Evolutionary conservation across 169 alveolate genomes (phyloP), one percentile per base, ranked within the genome.

Genomic region (Plasmodium gallinaceum): DNA sequence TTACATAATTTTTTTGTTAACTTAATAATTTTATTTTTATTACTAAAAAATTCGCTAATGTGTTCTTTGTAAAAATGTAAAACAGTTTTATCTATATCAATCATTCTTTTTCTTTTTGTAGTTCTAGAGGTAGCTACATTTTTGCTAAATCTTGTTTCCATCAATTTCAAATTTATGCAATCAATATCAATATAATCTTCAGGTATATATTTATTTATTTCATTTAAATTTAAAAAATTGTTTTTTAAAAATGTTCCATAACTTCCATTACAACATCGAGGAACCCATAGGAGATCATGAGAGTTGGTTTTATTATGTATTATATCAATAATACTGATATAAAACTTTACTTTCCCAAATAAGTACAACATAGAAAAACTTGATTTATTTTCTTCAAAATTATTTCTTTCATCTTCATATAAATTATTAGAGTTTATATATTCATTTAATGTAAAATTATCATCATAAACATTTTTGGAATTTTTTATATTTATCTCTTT

Each of bases 101-200:
- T 83, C 91, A 83, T 83, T 71, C 91, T 83, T 83, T 83, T 83
- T 71, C 91, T 83, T 83, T 83, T 83, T 45, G 91, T 83, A 24
- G 91, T 83, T 39, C 91, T 68, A 7, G 91, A 83, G 73, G 85
- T 83, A 32, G 91, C 91, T 12, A 83, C 91, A 68, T 83, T 83
- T 83, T 83, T 83, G 51, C 91, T 83, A 22, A 83, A 83, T 24
- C 91, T 48, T 8, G 91, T 83, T 62, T 83, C 91, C 91, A 83
- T 83, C 20, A 83, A 48, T 60, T 83, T 66, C n/a, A 83, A 52
- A 46, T 83, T 83, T 52, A 83, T 83, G 60, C 74, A 66, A 24
- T 83, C 91, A 61, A 83, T 83, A 68, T 83, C 91, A n/a, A 83
- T 83, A 51, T 52, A 32, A 22, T 83, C 91, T 54, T 83, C 91